A percentile compares a stretch with the other conserved stretches of the same genome.
Evolutionary conservation across 495 filamentous ascomycete species (phyloP).

Genomic region (Poronia punctata): DNA sequence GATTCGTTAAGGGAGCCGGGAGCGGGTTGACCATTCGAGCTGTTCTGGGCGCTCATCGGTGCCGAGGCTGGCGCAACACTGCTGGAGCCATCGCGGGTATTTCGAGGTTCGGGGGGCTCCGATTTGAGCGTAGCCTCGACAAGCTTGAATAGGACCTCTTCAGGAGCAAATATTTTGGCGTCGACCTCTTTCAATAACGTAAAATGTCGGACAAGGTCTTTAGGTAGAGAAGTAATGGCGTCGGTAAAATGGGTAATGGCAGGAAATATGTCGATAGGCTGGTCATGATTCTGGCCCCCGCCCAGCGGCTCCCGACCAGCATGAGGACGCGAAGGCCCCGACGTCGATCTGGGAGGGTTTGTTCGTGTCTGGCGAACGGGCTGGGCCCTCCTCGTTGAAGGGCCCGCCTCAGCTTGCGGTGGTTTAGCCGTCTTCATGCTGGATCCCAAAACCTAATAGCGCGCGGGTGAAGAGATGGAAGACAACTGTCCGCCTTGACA

Average conservation of each 20-base stretch:
- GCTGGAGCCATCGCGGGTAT: constrained; percentile 35
- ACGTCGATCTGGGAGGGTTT: constrained; percentile 43
- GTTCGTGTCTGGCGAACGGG: constrained; percentile 54
- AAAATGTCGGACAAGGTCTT: constrained; percentile 90
- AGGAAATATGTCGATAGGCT: constrained; percentile 68
- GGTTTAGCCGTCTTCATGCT: constrained; percentile 49
- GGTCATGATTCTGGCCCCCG: constrained; percentile 34
- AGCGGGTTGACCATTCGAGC: constrained; percentile 23
- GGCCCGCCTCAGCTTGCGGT: constrained; percentile 30
- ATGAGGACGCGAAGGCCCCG: constrained; percentile 34
- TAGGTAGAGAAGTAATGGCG: constrained; percentile 83
- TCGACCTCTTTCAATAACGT: constrained; percentile 95
- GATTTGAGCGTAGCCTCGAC: constrained; percentile 59
- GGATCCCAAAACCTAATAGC: not conserved
- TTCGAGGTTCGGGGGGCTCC: constrained; percentile 40
- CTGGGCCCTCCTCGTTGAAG: constrained; percentile 49
- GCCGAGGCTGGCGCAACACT: constrained; percentile 34
- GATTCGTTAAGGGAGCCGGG: constrained; percentile 33
- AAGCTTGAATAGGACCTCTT: constrained; percentile 62
- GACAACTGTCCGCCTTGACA: constrained; percentile 3
- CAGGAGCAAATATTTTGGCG: constrained; percentile 77
- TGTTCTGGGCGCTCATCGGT: constrained; percentile 38
- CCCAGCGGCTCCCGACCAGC: constrained; percentile 34
- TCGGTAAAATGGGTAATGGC: constrained; percentile 93
- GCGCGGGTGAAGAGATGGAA: constrained; percentile 1